Percentiles rank a stretch among this genome's conserved stretches.
phyloP scores from a whole-genome alignment of 78 protist genomes.

The Salpingoeca rosetta region DNA sequence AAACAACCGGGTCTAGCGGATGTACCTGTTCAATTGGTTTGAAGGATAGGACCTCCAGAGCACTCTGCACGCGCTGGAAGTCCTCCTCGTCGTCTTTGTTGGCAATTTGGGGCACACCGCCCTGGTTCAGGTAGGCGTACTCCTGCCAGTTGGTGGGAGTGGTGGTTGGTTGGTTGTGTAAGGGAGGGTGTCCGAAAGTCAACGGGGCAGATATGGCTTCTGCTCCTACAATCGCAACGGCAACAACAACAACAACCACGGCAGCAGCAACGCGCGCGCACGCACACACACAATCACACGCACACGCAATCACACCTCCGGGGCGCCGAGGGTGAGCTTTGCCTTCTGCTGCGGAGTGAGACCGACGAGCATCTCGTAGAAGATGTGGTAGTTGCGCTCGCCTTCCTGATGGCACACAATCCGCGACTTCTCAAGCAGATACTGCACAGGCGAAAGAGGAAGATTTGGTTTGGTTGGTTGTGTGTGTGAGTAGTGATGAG shows the following conservation, averaged over 20 bases:
- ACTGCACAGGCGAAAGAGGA: slow-evolving; percentile 21
- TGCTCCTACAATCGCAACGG: no score
- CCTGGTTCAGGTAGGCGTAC: slow-evolving; percentile 42
- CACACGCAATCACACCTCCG: neutral
- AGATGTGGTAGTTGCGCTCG: slow-evolving; percentile 66
- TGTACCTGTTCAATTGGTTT: no score
- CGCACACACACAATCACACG: neutral
- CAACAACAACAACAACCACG: no score
- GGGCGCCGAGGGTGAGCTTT: neutral
- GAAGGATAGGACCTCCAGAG: slow-evolving; percentile 16
- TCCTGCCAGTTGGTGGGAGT: slow-evolving; percentile 17
- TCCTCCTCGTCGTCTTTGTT: slow-evolving; percentile 10
- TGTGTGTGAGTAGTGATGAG: no score
- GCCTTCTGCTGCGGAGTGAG: neutral
- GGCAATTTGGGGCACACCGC: neutral
- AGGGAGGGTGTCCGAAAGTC: no score
- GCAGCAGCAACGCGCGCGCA: no score
- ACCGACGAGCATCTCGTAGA: slow-evolving; percentile 47
- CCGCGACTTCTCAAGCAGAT: slow-evolving; percentile 87
- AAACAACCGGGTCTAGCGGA: no score
- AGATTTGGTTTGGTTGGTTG: neutral
- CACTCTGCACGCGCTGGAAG: neutral
- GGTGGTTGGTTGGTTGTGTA: no score
- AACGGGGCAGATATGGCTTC: no score
- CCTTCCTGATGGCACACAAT: slow-evolving; percentile 53